Evolutionary conservation across 495 filamentous ascomycete genomes (phyloP), one percentile per base, ranked within the genome.

Genomic region (Aspergillus ellipticus): DNA sequence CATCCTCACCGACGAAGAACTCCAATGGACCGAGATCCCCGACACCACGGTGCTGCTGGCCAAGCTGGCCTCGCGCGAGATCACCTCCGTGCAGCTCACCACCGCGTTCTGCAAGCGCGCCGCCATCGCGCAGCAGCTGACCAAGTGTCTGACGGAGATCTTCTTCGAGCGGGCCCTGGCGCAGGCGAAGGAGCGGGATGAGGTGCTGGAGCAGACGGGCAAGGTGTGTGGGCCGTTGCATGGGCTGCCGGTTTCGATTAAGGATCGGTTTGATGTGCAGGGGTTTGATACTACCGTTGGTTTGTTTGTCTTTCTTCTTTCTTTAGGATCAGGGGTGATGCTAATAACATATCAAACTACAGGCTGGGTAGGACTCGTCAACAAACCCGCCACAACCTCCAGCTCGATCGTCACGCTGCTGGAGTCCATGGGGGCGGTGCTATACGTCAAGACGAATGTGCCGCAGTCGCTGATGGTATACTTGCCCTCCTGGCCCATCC

Each of bases 221-320:
- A 74, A 74, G 43, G 69, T 76, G 5, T 57, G 81, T 15, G 86
- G 86, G 0, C 85, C 85, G 3, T 69, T 90, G 0, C 86, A 90
- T 55, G 87, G 87, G 16, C 55, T 90, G 7, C 86, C 86, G 0
- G 82, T 89, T 21, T 84, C 79, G 20, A 75, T 88, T 9, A 90
- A 90, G 66, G 86, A 89, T 63, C 75, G 83, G 52, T 75, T 87
- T 51, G 74, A 74, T 24, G 78, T 90, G 22, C 74, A 83, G 59
- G 84, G 77, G 3, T 67, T 82, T n/a, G 71, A 76, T 58, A 74
- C 74, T n/a, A 71, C 70, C 3, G 67, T 76, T 55, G 74, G 73
- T 76, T 64, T 26, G 62, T 56, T 24, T 42, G 9, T 48, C 41
- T 33, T 35, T 22, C 19, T 26, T 3, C 13, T 6, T 28, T 6